Conservation (phyloP, 2,329 filamentous ascomycete genomes). For the Rutstroemia sp. region DNA sequence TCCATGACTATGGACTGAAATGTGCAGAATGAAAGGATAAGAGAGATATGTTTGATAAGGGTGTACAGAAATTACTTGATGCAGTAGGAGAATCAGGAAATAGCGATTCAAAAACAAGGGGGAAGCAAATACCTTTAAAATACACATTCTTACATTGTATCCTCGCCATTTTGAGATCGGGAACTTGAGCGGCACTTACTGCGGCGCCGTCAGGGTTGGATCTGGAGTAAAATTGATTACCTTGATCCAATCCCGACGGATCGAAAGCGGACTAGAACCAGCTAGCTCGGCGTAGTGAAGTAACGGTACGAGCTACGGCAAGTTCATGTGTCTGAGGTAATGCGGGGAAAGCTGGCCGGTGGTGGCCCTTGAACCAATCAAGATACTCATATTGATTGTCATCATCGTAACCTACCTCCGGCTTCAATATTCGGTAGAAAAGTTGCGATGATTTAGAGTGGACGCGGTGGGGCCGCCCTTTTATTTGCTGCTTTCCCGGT, state of each 20-base stretch:
- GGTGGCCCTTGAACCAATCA: neutral
- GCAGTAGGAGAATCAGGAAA: neutral
- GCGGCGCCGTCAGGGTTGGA: neutral
- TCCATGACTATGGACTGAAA: constrained; percentile 14
- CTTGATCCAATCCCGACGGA: constrained; percentile 1
- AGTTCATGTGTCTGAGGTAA: neutral
- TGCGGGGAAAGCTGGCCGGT: neutral
- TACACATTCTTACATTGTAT: neutral
- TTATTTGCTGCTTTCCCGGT: neutral
- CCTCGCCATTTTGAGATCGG: neutral
- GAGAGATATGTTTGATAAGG: no score
- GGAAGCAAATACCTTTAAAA: neutral
- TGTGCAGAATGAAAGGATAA: neutral
- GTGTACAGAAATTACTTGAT: neutral
- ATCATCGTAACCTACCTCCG: constrained; percentile 1
- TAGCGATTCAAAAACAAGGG: neutral
- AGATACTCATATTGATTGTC: neutral
- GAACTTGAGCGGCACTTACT: neutral
- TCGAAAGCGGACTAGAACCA: neutral
- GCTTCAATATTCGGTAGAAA: constrained; percentile 12
- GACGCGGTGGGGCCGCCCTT: neutral
- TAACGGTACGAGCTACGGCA: constrained; percentile 5
- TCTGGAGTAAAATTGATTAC: neutral
- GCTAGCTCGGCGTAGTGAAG: neutral
- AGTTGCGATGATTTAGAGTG: neutral